Base-by-base conservation (phyloP, 495 filamentous ascomycete species). In the Rhypophila decipiens region DNA sequence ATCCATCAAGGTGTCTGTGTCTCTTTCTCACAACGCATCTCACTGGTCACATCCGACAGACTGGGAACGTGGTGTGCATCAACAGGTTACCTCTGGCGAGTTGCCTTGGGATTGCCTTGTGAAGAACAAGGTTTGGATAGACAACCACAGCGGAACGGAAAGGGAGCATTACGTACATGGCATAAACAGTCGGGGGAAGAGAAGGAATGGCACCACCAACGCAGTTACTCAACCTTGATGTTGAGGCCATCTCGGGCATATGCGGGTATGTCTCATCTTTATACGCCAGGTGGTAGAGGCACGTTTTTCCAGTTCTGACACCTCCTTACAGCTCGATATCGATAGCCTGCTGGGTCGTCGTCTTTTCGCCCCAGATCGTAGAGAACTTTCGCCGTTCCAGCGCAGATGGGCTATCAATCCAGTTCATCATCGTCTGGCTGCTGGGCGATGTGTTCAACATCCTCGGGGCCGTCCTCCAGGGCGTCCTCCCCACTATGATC, bases 371-470 rank as follows among this genome's bases (percentile, higher is more conserved):
- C 8, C 93, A 98, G 50, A 98, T 98, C 53, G 78, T 96, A 55
- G 89, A 95, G 60, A 96, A 96, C 58, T 96, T 96, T 67, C 83
- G 82, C 43, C 82, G 93, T 29, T 70, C 79, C 52, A 93, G 87
- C 24, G 88, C 90, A 37, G 87, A 96, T 60, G 93, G 88, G 4
- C 77, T 98, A 0, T 95, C 88, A 0, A 77, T 97, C 42, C 77
- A 86, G 22, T 98, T 98, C 66, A 77, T 98, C 53, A 75, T 90
- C 39, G 77, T 94, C 49, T 98, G 93, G 93, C 74, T 95, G 4
- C 73, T 83, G 4, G 93, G 93, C 17, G 93, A 98, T 83, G 79
- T 97, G 35, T 98, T 96, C 73, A 98, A 98, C 59, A 90, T 98
- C 41, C 75, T 95, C 2, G 93, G 93, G 4, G 87, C 89, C 13